phyloP scores from a whole-genome alignment of 164 flowering plant genomes.

The Platanus orientalis region DNA sequence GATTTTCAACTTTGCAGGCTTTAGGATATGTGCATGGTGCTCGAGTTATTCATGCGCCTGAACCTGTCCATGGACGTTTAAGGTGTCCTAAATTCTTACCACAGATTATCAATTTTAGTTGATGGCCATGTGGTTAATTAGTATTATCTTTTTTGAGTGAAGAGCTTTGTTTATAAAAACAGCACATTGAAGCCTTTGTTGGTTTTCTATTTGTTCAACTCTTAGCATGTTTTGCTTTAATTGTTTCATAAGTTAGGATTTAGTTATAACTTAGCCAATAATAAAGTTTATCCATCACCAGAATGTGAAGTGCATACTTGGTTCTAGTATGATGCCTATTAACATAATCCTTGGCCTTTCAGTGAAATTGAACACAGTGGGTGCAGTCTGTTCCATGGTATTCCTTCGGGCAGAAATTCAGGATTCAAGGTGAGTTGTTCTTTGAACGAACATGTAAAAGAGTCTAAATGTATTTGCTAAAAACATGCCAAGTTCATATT shows the following conservation, averaged over 20 bases:
- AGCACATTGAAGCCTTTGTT: neutral
- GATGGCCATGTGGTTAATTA: neutral
- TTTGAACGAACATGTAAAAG: no score
- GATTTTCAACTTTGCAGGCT: conserved; percentile 35
- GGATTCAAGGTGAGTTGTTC: conserved; percentile 73
- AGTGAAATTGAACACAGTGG: conserved; percentile 91
- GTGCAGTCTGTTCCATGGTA: conserved; percentile 55
- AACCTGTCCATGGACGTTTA: conserved; percentile 94
- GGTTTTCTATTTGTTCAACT: no score
- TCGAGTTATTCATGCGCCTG: conserved; percentile 71
- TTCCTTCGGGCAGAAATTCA: conserved; percentile 89
- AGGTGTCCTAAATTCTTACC: conserved; percentile 43
- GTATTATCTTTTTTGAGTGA: neutral
- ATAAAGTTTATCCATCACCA: conserved; percentile 4
- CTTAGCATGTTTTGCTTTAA: neutral
- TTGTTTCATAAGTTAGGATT: neutral
- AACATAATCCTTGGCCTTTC: conserved; percentile 20
- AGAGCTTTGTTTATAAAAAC: neutral
- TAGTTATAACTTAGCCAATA: conserved; percentile 7
- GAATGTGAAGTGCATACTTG: conserved; percentile 6
- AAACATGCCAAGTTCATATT: no score
- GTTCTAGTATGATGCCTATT: neutral
- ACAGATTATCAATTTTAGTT: neutral
- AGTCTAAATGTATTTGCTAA: no score
- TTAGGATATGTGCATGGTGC: conserved; percentile 94